Conservation (phyloP, 2,329 filamentous ascomycete species). For the Penicillium nordicum region DNA sequence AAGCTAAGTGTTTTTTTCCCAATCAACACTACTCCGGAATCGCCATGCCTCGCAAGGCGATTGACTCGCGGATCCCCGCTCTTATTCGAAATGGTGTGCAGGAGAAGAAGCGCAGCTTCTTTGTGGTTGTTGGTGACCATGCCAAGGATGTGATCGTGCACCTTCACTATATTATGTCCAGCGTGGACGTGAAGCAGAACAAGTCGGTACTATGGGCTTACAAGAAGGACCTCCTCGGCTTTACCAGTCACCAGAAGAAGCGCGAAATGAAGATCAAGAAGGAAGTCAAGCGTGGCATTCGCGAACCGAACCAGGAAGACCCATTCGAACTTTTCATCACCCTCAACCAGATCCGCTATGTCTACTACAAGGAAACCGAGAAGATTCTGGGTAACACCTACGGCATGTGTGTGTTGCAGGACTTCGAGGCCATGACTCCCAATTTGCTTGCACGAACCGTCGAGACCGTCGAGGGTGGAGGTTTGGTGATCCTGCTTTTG, state of each 20-base stretch:
- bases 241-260: slow-evolving; percentile 96
- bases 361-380: slow-evolving; percentile 99
- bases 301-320: slow-evolving; percentile 88
- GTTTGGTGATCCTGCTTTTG: slow-evolving; percentile 80
- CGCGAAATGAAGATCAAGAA: slow-evolving; percentile 97
- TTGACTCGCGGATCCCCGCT: slow-evolving; percentile 84
- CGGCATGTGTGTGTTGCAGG: slow-evolving; percentile 96
- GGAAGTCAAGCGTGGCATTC: slow-evolving; percentile 90
- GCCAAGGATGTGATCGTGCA: slow-evolving; percentile 97
- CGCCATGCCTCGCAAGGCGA: slow-evolving; percentile 50
- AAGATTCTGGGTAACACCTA: slow-evolving; percentile 98
- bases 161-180: slow-evolving; percentile 88
- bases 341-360: slow-evolving; percentile 95
- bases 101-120: slow-evolving; percentile 97
- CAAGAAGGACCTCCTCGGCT: slow-evolving; percentile 94
- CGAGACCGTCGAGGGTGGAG: slow-evolving; percentile 96
- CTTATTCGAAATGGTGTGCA: slow-evolving; percentile 86
- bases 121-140: slow-evolving; percentile 90
- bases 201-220: slow-evolving; percentile 98
- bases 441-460: slow-evolving; percentile 92
- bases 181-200: slow-evolving; percentile 85
- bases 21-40: slow-evolving; percentile 8
- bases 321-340: slow-evolving; percentile 97
- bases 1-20: slow-evolving; percentile 4
- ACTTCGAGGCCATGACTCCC: slow-evolving; percentile 97